Conservation (phyloP, 2,329 filamentous ascomycete genomes). For the Trichophyton schoenleinii region DNA sequence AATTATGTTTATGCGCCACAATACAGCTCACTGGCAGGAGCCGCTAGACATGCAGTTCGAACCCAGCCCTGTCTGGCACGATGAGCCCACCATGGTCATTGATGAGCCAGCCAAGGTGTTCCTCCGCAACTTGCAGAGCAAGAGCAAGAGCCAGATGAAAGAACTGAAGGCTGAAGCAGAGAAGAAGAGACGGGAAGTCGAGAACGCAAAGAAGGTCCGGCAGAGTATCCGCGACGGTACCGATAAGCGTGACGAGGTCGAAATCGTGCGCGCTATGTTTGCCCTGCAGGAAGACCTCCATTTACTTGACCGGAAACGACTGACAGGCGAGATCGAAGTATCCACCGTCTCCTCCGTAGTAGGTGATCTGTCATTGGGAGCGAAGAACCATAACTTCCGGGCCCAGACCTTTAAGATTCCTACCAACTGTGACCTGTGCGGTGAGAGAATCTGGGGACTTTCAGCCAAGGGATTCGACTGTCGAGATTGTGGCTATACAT, state of each 20-base stretch:
- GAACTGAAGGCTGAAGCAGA: conserved; percentile 75
- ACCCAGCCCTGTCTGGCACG: conserved; percentile 92
- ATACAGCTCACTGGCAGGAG: conserved; percentile 69
- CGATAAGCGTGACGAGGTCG: conserved; percentile 79
- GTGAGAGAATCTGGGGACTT: conserved; percentile 91
- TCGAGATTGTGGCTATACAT: conserved; percentile 91
- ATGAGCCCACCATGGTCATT: conserved; percentile 72
- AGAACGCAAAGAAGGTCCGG: conserved; percentile 59
- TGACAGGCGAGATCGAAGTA: conserved; percentile 86
- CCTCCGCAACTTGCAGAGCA: conserved; percentile 78
- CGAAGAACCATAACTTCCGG: conserved; percentile 95
- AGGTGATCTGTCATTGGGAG: conserved; percentile 82
- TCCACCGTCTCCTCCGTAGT: conserved; percentile 83
- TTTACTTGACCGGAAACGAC: conserved; percentile 65
- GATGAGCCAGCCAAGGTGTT: conserved; percentile 84
- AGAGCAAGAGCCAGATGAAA: conserved; percentile 72
- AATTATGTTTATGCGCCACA: conserved; percentile 96
- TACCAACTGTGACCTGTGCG: conserved; percentile 93
- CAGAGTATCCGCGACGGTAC: conserved; percentile 67
- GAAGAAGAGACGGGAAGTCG: conserved; percentile 73
- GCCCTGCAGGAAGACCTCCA: conserved; percentile 73
- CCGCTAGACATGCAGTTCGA: conserved; percentile 78
- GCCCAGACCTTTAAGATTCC: conserved; percentile 99
- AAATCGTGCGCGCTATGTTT: conserved; percentile 73
- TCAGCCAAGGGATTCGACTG: conserved; percentile 96